Percentiles rank a stretch among this genome's conserved stretches.
phyloP scores from a whole-genome alignment of 257 asterid genomes.

The Rauvolfia tetraphylla region DNA sequence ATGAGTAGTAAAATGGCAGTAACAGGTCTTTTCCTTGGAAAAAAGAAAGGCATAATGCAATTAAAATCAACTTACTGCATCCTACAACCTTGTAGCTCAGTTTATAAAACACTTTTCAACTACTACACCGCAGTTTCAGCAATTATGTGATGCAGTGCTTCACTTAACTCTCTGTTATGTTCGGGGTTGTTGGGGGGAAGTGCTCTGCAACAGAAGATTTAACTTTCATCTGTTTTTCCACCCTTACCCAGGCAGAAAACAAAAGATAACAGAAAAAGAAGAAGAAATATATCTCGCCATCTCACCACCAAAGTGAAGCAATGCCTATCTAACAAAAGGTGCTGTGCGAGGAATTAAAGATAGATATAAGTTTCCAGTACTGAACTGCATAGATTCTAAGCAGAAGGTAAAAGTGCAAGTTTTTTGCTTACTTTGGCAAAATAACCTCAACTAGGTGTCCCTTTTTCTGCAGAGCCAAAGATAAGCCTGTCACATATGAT shows the following conservation, averaged over 20 bases:
- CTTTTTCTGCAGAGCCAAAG: conserved; percentile 66
- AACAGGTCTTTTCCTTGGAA: neutral
- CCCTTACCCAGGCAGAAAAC: neutral
- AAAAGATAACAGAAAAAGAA: too few relatives aligned
- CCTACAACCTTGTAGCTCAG: too few relatives aligned
- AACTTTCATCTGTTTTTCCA: neutral
- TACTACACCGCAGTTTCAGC: neutral
- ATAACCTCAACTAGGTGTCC: conserved; percentile 87
- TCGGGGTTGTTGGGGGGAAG: too few relatives aligned
- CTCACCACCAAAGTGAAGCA: neutral
- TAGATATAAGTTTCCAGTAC: conserved; percentile 3
- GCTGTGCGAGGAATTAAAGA: neutral
- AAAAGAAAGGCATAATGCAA: too few relatives aligned
- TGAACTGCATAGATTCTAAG: neutral
- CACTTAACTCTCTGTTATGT: too few relatives aligned
- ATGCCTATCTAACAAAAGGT: neutral
- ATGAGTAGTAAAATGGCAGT: neutral
- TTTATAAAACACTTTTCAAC: neutral
- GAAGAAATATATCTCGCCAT: neutral
- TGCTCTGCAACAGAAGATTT: too few relatives aligned
- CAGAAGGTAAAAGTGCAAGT: conserved; percentile 9
- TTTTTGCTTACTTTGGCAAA: conserved; percentile 75
- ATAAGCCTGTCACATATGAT: conserved; percentile 60
- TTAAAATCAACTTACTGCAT: too few relatives aligned
- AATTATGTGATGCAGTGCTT: neutral